Percentiles rank a stretch among this genome's conserved stretches.
Evolutionary conservation across 305 asterid genomes (phyloP).

Genomic region (Fraxinus xanthoxyloides): DNA sequence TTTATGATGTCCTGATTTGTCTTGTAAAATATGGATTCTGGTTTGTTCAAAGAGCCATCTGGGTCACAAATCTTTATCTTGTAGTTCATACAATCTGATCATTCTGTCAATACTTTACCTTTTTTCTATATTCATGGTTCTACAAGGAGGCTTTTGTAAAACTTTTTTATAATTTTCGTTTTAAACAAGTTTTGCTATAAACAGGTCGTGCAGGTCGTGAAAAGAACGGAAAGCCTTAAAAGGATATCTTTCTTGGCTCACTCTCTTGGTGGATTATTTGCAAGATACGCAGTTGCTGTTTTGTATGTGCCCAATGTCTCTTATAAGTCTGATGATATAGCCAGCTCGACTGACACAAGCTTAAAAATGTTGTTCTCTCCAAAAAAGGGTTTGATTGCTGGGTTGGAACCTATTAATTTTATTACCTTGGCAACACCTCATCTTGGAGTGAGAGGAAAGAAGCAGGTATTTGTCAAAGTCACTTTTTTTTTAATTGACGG

Average conservation of each 20-base stretch:
- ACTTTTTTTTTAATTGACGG: constrained; percentile 9
- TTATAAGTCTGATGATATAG: constrained; percentile 24
- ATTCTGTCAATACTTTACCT: not conserved
- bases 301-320: constrained; percentile 45
- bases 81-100: not conserved
- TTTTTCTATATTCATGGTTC: not conserved
- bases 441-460: constrained; percentile 96
- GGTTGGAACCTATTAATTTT: constrained; percentile 86
- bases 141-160: not conserved
- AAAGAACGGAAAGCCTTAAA: constrained; percentile 55
- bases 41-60: not conserved
- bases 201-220: constrained; percentile 78
- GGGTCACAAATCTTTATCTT: constrained; percentile 5
- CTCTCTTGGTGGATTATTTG: constrained; percentile 97
- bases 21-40: constrained; percentile 8
- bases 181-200: constrained; percentile 14
- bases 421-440: constrained; percentile 98
- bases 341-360: constrained; percentile 32
- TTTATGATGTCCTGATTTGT: constrained; percentile 3
- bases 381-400: constrained; percentile 64
- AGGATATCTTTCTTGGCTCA: constrained; percentile 92
- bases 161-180: not conserved
- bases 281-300: constrained; percentile 84
- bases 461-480: constrained; percentile 61
- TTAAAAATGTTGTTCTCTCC: constrained; percentile 29